These are phyloP conservation scores for Trichoderma harzianum DNA, from an alignment of 2,329 filamentous ascomycete genomes.

Conservation along the genomic window DNA sequence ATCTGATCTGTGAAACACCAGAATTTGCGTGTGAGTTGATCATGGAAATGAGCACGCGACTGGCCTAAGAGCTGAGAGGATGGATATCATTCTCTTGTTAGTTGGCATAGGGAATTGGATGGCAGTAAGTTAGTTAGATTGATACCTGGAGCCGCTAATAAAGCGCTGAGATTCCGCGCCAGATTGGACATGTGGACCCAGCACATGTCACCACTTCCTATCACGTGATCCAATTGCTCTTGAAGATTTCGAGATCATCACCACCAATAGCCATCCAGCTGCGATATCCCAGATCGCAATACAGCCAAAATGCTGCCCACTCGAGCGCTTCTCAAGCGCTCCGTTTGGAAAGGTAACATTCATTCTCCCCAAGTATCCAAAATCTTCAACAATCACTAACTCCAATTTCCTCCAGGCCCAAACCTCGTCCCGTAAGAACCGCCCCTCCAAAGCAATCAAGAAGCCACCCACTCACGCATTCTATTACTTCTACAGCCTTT, in stretches of 20 bases:
- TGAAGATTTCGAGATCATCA: conserved; percentile 12
- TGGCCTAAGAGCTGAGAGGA: not conserved
- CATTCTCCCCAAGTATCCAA: not conserved
- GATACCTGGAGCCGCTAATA: not conserved
- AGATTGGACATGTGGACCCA: not conserved
- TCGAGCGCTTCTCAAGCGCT: conserved; percentile 66
- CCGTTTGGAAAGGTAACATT: conserved; percentile 78
- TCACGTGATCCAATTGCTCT: conserved; percentile 11
- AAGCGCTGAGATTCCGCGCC: not conserved
- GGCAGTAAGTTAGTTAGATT: not conserved
- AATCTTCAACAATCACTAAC: not conserved
- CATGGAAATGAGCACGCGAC: not conserved
- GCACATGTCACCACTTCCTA: not conserved
- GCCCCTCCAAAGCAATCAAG: not conserved
- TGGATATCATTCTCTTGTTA: not conserved
- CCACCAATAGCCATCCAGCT: not conserved
- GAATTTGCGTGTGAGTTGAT: not conserved
- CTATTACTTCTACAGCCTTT: conserved; percentile 44
- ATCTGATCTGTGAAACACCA: not conserved
- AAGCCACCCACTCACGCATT: not conserved
- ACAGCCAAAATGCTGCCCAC: conserved; percentile 62
- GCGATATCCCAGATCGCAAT: not conserved
- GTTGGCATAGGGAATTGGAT: not conserved
- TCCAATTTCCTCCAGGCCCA: conserved; percentile 39
- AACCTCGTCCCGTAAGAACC: conserved; percentile 52